A percentile compares a stretch with the other conserved stretches of the same genome.
phyloP scores from a whole-genome alignment of 2,329 filamentous ascomycete species.

The Verticillium tricorpus region DNA sequence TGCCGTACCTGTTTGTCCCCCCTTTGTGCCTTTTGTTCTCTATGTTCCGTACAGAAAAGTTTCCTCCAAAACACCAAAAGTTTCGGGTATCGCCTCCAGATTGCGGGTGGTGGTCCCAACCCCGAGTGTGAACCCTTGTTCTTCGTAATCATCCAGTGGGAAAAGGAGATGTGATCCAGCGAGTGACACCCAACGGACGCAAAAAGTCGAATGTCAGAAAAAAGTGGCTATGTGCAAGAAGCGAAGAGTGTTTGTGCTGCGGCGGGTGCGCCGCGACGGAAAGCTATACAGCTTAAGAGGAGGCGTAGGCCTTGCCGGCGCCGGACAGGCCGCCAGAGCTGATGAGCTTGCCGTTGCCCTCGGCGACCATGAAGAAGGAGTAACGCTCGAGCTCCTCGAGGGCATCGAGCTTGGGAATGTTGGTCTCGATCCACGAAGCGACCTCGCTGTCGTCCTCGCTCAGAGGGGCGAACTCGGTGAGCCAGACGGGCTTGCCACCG shows the following conservation, averaged over 20 bases:
- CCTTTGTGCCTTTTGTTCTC: background rate
- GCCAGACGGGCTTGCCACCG: conserved; percentile 49
- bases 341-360: conserved; percentile 37
- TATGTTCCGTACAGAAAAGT: background rate
- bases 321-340: conserved; percentile 34
- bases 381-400: conserved; percentile 50
- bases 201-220: conserved; percentile 15
- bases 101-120: background rate
- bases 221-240: conserved; percentile 30
- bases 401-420: conserved; percentile 44
- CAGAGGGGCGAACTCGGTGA: conserved; percentile 60
- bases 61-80: background rate
- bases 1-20: background rate
- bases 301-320: conserved; percentile 47
- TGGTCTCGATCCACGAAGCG: conserved; percentile 40
- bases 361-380: conserved; percentile 51
- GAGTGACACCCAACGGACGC: conserved; percentile 15
- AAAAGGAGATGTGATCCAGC: conserved; percentile 8
- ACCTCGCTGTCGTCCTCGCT: conserved; percentile 29
- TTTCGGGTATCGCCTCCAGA: background rate
- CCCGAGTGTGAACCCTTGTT: background rate
- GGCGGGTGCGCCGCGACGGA: background rate
- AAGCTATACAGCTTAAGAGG: conserved; percentile 8
- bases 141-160: conserved; percentile 9
- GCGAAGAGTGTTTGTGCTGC: conserved; percentile 14